These are phyloP conservation scores for Psilocybe subaeruginosa DNA, from an alignment of 768 basidiomycete species.

Conservation along the genomic window DNA sequence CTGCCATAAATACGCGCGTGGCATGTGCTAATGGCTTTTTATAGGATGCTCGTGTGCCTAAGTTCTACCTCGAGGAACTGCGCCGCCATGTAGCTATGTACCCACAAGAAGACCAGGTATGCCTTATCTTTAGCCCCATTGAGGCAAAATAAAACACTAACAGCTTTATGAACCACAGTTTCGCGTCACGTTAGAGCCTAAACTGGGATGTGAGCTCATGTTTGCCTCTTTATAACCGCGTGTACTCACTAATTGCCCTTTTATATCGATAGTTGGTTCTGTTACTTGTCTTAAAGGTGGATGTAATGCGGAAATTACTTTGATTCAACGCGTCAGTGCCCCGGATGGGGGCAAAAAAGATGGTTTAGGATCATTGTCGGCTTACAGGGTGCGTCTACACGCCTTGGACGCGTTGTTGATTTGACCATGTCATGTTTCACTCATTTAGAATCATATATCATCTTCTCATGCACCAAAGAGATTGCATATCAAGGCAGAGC, in stretches of 20 bases:
- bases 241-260: slow-evolving; percentile 7
- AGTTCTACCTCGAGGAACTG: slow-evolving; percentile 37
- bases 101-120: slow-evolving; percentile 36
- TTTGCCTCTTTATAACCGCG: slow-evolving; percentile 5
- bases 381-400: slow-evolving; percentile 43
- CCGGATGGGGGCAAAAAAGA: slow-evolving; percentile 43
- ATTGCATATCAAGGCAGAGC: slow-evolving; percentile 5
- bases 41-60: slow-evolving; percentile 30
- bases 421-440: background rate
- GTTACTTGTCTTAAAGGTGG: slow-evolving; percentile 50
- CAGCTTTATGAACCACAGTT: slow-evolving; percentile 30
- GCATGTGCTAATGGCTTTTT: slow-evolving; percentile 13
- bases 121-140: slow-evolving; percentile 10
- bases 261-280: slow-evolving; percentile 36
- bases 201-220: slow-evolving; percentile 39
- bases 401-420: background rate
- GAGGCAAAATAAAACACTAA: background rate
- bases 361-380: slow-evolving; percentile 50
- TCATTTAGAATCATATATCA: slow-evolving; percentile 18
- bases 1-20: background rate
- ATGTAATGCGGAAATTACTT: slow-evolving; percentile 38
- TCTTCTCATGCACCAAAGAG: slow-evolving; percentile 5
- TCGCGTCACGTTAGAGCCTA: slow-evolving; percentile 36
- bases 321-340: slow-evolving; percentile 29
- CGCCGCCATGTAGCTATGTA: slow-evolving; percentile 32